A percentile compares a stretch with the other conserved stretches of the same genome.
phyloP scores from a whole-genome alignment of 1,284 basidiomycete genomes.

The Fomitopsis pinicola region DNA sequence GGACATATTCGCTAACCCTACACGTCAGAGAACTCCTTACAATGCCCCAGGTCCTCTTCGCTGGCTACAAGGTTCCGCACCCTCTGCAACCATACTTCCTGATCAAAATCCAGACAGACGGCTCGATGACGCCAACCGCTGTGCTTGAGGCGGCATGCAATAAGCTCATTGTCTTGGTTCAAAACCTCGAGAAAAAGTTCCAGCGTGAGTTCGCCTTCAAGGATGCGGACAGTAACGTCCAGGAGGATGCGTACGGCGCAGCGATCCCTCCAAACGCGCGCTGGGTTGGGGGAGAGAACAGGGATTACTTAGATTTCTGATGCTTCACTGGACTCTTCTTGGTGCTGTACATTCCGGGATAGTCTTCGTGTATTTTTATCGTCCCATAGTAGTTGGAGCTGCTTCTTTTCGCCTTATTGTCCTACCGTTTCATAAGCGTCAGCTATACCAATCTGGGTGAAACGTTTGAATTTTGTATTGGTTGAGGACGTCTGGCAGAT shows the following conservation, averaged over 20 bases:
- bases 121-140: conserved; percentile 77
- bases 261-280: conserved; percentile 33
- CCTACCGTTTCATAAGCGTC: no score
- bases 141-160: conserved; percentile 84
- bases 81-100: conserved; percentile 93
- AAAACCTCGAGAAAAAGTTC: conserved; percentile 66
- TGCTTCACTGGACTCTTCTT: background rate
- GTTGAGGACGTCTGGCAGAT: no score
- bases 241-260: conserved; percentile 60
- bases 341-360: conserved; percentile 5
- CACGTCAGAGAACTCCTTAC: conserved; percentile 74
- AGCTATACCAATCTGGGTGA: no score
- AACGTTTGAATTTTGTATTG: no score
- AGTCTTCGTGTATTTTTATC: conserved; percentile 12
- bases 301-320: conserved; percentile 70
- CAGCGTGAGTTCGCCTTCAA: conserved; percentile 75
- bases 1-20: background rate
- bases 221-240: conserved; percentile 50
- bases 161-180: conserved; percentile 77
- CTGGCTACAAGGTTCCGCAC: conserved; percentile 97
- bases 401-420: no score
- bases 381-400: background rate
- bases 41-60: conserved; percentile 87
- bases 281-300: conserved; percentile 34
- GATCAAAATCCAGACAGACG: conserved; percentile 95